A percentile compares a stretch with the other conserved stretches of the same genome.
These are phyloP conservation scores for Urostyla sp. DNA, from an alignment of 73 alveolate genomes.

Conservation along the genomic window DNA sequence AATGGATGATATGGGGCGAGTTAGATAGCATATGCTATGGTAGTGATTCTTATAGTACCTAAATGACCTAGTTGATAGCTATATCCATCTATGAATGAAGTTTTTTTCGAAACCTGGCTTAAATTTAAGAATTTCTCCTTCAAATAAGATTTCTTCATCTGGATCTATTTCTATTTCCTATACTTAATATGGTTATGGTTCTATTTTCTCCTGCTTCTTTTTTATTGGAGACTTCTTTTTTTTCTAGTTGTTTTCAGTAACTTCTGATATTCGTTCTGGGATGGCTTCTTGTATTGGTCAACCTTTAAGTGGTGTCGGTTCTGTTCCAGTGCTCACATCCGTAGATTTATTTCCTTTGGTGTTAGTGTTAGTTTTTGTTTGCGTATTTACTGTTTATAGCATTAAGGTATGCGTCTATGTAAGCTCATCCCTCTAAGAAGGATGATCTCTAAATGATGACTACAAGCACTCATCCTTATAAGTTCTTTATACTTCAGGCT, in stretches of 20 bases:
- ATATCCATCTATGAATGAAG: conserved; percentile 39
- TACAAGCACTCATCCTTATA: too few relatives aligned
- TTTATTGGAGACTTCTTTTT: background rate
- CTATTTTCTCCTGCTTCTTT: background rate
- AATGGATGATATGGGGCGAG: conserved; percentile 51
- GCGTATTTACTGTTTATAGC: too few relatives aligned
- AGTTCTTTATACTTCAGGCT: too few relatives aligned
- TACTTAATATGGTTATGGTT: conserved; percentile 1
- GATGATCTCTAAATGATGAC: too few relatives aligned
- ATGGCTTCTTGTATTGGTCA: background rate
- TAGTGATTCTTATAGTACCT: conserved; percentile 50
- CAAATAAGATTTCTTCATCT: conserved; percentile 48
- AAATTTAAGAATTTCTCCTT: conserved; percentile 50
- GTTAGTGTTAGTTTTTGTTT: too few relatives aligned
- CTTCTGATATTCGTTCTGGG: background rate
- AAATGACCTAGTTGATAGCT: conserved; percentile 34
- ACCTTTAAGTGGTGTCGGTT: background rate
- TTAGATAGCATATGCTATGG: conserved; percentile 33
- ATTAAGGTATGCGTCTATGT: too few relatives aligned
- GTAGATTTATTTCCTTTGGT: conserved; percentile 37
- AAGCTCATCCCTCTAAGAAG: too few relatives aligned
- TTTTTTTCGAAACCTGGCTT: conserved; percentile 58
- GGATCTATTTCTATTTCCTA: conserved; percentile 49
- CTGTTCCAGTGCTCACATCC: conserved; percentile 17
- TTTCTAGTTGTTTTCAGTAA: background rate